Base-by-base conservation (phyloP, 495 filamentous ascomycete species). In the Xylaria castorea region DNA sequence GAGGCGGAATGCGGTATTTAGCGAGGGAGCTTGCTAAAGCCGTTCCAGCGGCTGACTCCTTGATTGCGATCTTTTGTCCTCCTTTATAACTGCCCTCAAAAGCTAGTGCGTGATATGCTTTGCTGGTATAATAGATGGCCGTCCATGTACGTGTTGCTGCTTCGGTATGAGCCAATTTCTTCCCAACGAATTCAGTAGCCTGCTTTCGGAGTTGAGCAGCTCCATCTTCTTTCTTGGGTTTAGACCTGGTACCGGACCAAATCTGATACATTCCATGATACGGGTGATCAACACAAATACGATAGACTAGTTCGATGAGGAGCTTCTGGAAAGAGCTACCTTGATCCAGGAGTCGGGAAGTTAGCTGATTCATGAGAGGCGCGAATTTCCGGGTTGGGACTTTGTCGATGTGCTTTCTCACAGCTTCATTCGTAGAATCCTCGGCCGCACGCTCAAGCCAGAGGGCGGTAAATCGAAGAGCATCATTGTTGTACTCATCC, bases 221-320 rank as follows among this genome's bases (percentile, higher is more conserved):
- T 38, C 91, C 88, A 70, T 98, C 95, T 74, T 92, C 89, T 42
- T 88, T 83, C 64, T 85, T 86, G 46, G 85, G 83, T 74, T 87
- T 89, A 22, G 88, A 89, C 75, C 88, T 94, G 68, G 86, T 90
- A 44, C 91, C 90, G 9, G 94, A 91, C 83, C 94, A 97, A 27
- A 99, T 94, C 66, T 98, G 94, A 78, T 98, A 95, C 90, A 97
- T 95, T 51, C 93, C 93, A 76, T 99, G 96, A 80, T 94, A 97
- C 1, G 96, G 96, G 80, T 99, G 96, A 34, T 99, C 94, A 12
- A 85, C 84, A 77, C 94, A 97, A 68, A 98, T 96, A 14, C 91
- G 87, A 71, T 90, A 87, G 18, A 98, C 89, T 46, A 98, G 81
- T 1, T 85, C 80, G 25, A 85, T 89, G 20, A 99, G 87, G 5